Base-by-base conservation (phyloP, 192 early-diverging fungal genomes). In the Glomus cerebriforme region DNA sequence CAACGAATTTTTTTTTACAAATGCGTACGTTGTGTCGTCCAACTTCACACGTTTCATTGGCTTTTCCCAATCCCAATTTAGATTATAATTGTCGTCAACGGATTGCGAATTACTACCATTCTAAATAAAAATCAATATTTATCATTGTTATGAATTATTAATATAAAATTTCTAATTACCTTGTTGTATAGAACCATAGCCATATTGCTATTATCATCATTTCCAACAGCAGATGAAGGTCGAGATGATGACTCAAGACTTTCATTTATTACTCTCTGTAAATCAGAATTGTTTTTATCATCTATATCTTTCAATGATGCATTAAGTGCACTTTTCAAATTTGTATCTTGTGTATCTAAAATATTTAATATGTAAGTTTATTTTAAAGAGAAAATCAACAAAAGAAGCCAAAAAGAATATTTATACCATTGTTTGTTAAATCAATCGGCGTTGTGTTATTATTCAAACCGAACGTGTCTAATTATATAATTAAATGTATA, bases 11-110 rank as follows among this genome's bases (percentile, higher is more conserved):
- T 43, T 8, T 12, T 10, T 2, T 43, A 43, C 12, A 39, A 62
- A 62, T 37, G 37, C 10, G 7, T 65, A 77, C 62, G 63, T 77
- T 43, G 45, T 34, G 24, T 62, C 75, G 34, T 62, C 75, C 15
- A 77, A 59, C 26, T 45, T 74, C 19, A 59, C 2, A 66, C 75
- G 62, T 58, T 77, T 35, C 26, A 15, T 17, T 10, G 75, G 75
- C 7, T 77, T n/a, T 47, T 47, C 75, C 45, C 54, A 54, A 66
- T 77, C 31, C 5, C 32, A 6, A 31, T 66, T 17, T 66, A 17
- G n/a, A 65, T 65, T 22, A 34, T 37, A 15, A 34, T 22, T 68
- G 22, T n/a, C n/a, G 9, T 29, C 27, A 12, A 2, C 10, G 5
- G 6, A 4, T 68, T 34, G 31, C 4, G 64, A 66, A n/a, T 37